A percentile compares a stretch with the other conserved stretches of the same genome.
These are phyloP conservation scores for Pleurotus sapidus DNA, from an alignment of 768 basidiomycete species.

Conservation along the genomic window DNA sequence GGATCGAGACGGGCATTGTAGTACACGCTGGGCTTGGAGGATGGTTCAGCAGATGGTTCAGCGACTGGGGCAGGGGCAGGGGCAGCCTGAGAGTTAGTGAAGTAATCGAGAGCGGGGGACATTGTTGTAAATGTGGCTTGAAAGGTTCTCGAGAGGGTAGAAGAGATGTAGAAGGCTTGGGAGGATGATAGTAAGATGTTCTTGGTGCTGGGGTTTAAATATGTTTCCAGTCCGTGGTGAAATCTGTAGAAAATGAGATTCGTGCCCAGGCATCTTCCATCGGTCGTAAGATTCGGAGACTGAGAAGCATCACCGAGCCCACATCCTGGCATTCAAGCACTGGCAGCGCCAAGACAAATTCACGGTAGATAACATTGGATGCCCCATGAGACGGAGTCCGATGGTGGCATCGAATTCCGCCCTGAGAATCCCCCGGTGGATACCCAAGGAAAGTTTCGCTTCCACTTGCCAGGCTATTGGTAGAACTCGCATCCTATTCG, in stretches of 20 bases:
- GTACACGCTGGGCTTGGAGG: slow-evolving; percentile 22
- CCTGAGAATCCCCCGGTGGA: slow-evolving; percentile 3
- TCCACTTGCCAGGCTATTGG: neutral
- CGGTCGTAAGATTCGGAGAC: neutral
- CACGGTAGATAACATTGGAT: neutral
- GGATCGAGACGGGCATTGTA: slow-evolving; percentile 50
- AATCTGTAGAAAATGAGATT: neutral
- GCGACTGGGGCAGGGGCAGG: neutral
- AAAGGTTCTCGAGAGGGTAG: neutral
- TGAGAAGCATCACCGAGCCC: slow-evolving; percentile 4
- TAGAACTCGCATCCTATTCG: neutral
- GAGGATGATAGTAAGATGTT: neutral
- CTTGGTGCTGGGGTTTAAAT: slow-evolving; percentile 1
- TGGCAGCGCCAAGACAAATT: slow-evolving; percentile 3
- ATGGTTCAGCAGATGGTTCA: neutral
- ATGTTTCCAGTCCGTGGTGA: neutral
- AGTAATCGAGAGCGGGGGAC: slow-evolving; percentile 7
- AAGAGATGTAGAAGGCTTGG: neutral
- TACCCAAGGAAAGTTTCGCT: neutral
- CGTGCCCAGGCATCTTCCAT: neutral
- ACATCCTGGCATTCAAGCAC: neutral
- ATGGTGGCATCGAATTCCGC: neutral
- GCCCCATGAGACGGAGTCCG: slow-evolving; percentile 5
- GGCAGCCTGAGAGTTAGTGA: slow-evolving; percentile 2
- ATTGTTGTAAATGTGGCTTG: neutral